Base-by-base conservation (phyloP, 768 basidiomycete genomes). In the Suillus paluster region DNA sequence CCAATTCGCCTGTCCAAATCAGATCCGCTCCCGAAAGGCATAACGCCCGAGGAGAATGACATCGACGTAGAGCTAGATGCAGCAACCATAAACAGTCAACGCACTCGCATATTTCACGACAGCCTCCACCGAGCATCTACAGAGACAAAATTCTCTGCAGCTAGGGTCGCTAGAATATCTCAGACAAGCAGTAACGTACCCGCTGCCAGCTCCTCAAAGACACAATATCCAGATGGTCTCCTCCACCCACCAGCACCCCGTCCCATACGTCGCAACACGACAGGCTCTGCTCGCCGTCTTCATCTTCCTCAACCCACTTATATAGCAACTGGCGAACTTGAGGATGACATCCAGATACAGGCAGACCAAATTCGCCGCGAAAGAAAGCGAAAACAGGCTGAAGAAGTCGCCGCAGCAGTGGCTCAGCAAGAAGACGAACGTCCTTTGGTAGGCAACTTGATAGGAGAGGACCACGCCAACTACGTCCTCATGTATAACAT, bases 401-500 rank as follows among this genome's bases (percentile, higher is more conserved):
- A 84, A 71, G 83, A 83, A 63, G 85, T 86, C 64, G 86, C 83
- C 1, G 88, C 86, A 72, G 86, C 83, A 7, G 84, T 39, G 36
- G 53, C 23, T 55, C 53, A 55, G 10, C 23, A 38, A 55, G 82
- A 83, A 21, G 86, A 87, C 53, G 78, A 84, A 30, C 78, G 74
- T 58, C 89, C 90, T 5, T 77, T 96, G 14, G 93, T 98, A 0
- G 97, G 97, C 1, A 99, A 99, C 74, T 78, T 99, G 67, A 97
- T 99, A 66, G 94, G 95, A n/a, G 96, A 98, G 74, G 97, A 88
- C 70, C 97, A 99, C 77, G 96, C 91, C 75, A 99, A 99, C 80
- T 99, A 98, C 68, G 93, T 99, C 62, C 79, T 99, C 70, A 99
- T 99, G 97, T 99, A 99, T 80, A 99, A 99, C 80, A 99, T 99